Percentiles rank a stretch among this genome's conserved stretches.
Conservation (phyloP, 352 stramenopile species). For the Globisporangium abappressorium region DNA sequence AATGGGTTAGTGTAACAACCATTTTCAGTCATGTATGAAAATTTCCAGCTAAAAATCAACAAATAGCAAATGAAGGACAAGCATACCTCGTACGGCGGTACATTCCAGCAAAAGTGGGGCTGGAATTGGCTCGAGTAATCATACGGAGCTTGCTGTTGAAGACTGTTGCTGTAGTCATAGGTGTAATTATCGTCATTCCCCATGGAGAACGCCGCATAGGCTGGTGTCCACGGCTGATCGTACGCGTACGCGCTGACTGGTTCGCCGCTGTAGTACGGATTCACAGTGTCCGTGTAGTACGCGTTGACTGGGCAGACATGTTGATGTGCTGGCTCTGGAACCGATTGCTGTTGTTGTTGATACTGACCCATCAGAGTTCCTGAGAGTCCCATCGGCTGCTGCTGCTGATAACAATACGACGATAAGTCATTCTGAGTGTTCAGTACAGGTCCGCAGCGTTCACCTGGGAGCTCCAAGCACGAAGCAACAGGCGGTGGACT, state of each 20-base stretch:
- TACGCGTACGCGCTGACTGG: constrained; percentile 7
- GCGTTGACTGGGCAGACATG: constrained; percentile 14
- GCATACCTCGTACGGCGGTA: constrained; percentile 13
- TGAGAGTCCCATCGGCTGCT: not conserved
- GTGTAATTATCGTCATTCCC: not conserved
- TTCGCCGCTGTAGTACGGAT: constrained; percentile 8
- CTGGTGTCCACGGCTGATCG: constrained; percentile 7
- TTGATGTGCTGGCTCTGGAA: not conserved
- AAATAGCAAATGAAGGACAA: not conserved
- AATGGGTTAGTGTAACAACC: not conserved
- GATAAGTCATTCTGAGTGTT: not conserved
- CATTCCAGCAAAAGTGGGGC: constrained; percentile 7
- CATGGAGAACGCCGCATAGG: not conserved
- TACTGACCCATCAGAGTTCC: not conserved
- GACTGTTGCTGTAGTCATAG: not conserved
- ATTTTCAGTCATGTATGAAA: not conserved
- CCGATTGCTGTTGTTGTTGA: constrained; percentile 2
- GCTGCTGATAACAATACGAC: constrained; percentile 4
- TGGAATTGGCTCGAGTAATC: not conserved
- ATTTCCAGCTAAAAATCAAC: not conserved
- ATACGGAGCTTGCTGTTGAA: constrained; percentile 3
- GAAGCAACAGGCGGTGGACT: not conserved
- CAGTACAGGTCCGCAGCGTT: not conserved
- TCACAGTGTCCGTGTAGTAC: constrained; percentile 13
- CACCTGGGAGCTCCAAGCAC: not conserved